Evolutionary conservation across 495 filamentous ascomycete species (phyloP).

Genomic region (Annulohypoxylon stygium): DNA sequence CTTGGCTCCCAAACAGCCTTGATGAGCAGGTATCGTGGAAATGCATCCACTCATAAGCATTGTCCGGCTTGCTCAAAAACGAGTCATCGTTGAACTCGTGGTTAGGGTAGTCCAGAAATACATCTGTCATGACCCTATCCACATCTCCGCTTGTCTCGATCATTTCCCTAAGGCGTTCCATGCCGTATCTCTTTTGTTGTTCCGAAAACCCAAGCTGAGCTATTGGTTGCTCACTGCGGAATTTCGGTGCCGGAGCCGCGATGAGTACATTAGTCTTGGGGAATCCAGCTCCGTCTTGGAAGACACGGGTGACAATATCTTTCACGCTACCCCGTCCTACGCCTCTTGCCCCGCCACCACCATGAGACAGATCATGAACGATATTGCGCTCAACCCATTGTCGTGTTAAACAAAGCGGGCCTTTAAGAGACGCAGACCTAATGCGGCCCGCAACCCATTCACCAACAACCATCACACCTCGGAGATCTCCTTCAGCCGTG

Average conservation of each 20-base stretch:
- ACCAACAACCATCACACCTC: constrained; percentile 91
- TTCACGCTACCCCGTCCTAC: constrained; percentile 81
- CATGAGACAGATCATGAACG: constrained; percentile 75
- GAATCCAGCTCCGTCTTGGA: constrained; percentile 88
- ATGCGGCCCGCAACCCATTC: constrained; percentile 94
- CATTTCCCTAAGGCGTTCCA: constrained; percentile 86
- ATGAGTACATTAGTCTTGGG: constrained; percentile 65
- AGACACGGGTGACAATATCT: constrained; percentile 87
- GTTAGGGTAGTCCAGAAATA: constrained; percentile 85
- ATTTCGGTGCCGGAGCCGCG: constrained; percentile 46
- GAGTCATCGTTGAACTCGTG: constrained; percentile 94
- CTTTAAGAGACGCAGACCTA: constrained; percentile 61
- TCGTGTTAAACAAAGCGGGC: constrained; percentile 70
- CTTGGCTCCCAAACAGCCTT: constrained; percentile 78
- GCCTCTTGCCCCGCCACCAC: constrained; percentile 81
- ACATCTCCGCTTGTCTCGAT: constrained; percentile 89
- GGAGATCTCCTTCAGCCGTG: constrained; percentile 88
- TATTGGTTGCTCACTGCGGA: constrained; percentile 61
- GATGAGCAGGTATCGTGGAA: constrained; percentile 89
- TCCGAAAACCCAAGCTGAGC: constrained; percentile 75
- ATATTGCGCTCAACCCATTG: constrained; percentile 88
- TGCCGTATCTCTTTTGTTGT: constrained; percentile 78
- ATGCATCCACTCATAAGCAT: constrained; percentile 92
- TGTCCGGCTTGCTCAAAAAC: constrained; percentile 85
- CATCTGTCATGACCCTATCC: constrained; percentile 83